Conservation (phyloP, 148 eudicot species). For the Vaccinium macrocarpon region DNA sequence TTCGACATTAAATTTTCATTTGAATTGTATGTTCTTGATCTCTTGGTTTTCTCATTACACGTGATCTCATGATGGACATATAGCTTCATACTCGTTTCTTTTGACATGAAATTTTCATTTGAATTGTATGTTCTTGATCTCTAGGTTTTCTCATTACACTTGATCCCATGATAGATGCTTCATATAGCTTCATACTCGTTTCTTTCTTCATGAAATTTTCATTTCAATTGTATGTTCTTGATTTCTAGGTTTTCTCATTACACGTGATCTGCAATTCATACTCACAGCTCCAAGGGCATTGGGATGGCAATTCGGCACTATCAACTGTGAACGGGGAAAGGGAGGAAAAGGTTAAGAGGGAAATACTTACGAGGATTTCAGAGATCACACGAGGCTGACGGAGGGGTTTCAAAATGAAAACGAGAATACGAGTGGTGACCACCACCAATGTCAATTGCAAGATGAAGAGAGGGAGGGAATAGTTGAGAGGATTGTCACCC, state of each 20-base stretch:
- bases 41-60: not conserved
- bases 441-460: constrained; percentile 62
- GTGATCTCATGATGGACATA: not conserved
- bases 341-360: not conserved
- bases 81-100: not conserved
- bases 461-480: constrained; percentile 67
- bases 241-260: not conserved
- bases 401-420: constrained; percentile 58
- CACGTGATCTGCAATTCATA: not conserved
- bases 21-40: not conserved
- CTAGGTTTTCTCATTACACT: not conserved
- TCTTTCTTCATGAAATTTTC: not conserved
- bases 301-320: not conserved
- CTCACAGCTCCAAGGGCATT: not conserved
- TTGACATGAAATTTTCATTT: not conserved
- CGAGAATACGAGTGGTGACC: constrained; percentile 53
- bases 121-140: not conserved
- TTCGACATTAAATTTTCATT: not conserved
- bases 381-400: constrained; percentile 82
- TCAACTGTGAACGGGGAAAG: not conserved
- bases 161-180: not conserved
- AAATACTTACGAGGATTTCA: constrained; percentile 62
- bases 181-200: not conserved
- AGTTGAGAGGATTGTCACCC: constrained; percentile 69
- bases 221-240: not conserved